Base-by-base conservation (phyloP, 805 yeast species). In the Yarrowia sp. region DNA sequence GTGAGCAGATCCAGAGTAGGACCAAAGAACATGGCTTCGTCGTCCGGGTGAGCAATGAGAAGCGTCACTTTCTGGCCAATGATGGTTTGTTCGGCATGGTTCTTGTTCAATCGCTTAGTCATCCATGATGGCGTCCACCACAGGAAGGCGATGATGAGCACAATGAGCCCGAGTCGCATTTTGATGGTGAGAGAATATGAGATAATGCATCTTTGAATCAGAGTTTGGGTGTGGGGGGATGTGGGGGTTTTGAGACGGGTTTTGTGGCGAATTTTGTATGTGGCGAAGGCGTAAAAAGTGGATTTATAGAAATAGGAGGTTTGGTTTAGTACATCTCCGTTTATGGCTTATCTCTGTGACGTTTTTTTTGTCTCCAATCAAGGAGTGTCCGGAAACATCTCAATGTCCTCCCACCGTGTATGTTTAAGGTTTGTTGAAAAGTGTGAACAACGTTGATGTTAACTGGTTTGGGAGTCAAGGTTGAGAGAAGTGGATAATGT, bases 41-140 rank as follows among this genome's bases (percentile, higher is more conserved):
- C 99, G 75, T 95, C 99, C 0, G 99, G 99, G 75, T 95, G 99
- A 0, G 97, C 97, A 44, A 92, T 86, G 11, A 93, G 77, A 51
- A 87, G 77, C 33, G 74, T 67, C 36, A 76, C 66, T 18, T 70
- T 64, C 61, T 69, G 66, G 66, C 67, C 67, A 42, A 36, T 18
- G n/a, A 58, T 43, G 11, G 50, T 13, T 2, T 36, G 47, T 31
- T 39, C 48, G n/a, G 42, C 58, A 33, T 15, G 15, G 31, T 31
- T 41, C 8, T 7, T 41, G 42, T 39, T 39, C 38, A 55, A 28
- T 32, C 47, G 61, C 47, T 39, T 41, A 10, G 61, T 55, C 47
- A 55, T 10, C 61, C 61, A 55, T 15, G 61, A 14, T 13, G 61
- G 61, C 45, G 61, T 31, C 61, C 45, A 41, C 61, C 61, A 55